Evolutionary conservation across 2,329 filamentous ascomycete species (phyloP), one percentile per base, ranked within the genome.

Genomic region (Alternaria sp.): DNA sequence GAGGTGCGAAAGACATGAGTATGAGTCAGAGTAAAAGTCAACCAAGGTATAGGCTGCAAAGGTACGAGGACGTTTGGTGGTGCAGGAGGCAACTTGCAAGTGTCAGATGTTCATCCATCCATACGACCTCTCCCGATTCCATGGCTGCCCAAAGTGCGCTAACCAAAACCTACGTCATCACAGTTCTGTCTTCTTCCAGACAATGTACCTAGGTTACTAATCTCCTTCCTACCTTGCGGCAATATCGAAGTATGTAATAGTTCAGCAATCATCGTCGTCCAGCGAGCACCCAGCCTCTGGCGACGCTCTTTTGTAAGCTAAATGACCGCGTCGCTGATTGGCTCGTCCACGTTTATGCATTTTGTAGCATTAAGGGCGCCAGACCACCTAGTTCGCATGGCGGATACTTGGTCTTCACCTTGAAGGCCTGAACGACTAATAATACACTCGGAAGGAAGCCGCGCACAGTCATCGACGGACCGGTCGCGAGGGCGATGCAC

Each of bases 1-100:
- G 64, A 65, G 62, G 68, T 73, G 68, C 70, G 66, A 73, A 66
- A 73, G 75, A 79, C 77, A 79, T 79, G 76, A 59, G 61, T 63
- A 52, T 60, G 61, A 76, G 72, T 77, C 71, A 73, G 63, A 73
- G 70, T 58, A 59, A 62, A 57, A 59, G 62, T 67, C 64, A 65
- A 61, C 59, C 46, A 49, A 66, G 26, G 32, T 64, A 21, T 46
- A 23, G 30, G 43, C 30, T 44, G 21, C n/a, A 17, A 51, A 62
- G 56, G 54, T 63, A 51, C 46, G 47, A 62, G 49, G 49, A 62
- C 50, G 47, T 46, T 47, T 46, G 28, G 57, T 60, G 40, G 59
- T 59, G 56, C 60, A 54, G 56, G 43, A 63, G 60, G 58, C 57
- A 58, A 28, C 49, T 52, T 62, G 46, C 36, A 36, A 19, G 49